Evolutionary conservation across 352 stramenopile species (phyloP), one percentile per base, ranked within the genome.

Genomic region (Sclerospora graminicola): DNA sequence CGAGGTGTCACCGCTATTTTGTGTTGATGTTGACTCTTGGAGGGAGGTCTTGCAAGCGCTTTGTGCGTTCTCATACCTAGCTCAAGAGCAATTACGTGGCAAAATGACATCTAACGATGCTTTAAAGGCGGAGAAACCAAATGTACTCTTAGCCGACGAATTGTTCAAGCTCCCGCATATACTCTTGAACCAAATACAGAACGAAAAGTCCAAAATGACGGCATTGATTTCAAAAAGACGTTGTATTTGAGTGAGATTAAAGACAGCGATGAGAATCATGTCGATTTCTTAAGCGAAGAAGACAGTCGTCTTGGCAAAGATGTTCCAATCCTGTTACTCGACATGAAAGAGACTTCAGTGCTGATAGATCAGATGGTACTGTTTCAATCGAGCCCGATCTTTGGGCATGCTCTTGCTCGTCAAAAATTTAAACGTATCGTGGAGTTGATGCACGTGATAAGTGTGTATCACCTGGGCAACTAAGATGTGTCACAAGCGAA

Each of bases 51-150:
- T 89, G n/a, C 64, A 89, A 45, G 78, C 78, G 3, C 48, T 89
- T 15, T 88, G 78, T 59, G 73, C 78, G n/a, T 86, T 89, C 40
- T 89, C 78, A 31, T 89, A 74, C 45, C 59, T 84, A 8, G 73
- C 78, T 28, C 74, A 84, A 37, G 56, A 82, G 37, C 62, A 75
- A 46, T 60, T 48, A 21, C 48, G 46, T 20, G 49, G 54, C 14
- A 73, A 56, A 32, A 54, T n/a, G 15, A 40, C 13, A 9, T 26
- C 21, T 26, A 26, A 7, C 21, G 21, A 26, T 9, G 11, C 34
- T n/a, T 38, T 20, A 19, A 18, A 29, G 9, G 45, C 46, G 8
- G 51, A 35, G 14, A 38, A 33, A 15, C 56, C 56, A 15, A 45
- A 82, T 38, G 44, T 60, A 5, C 53, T 70, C 14, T 83, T 87